These are phyloP conservation scores for Komagataella mondaviorum DNA, from an alignment of 805 yeast species.

Conservation along the genomic window DNA sequence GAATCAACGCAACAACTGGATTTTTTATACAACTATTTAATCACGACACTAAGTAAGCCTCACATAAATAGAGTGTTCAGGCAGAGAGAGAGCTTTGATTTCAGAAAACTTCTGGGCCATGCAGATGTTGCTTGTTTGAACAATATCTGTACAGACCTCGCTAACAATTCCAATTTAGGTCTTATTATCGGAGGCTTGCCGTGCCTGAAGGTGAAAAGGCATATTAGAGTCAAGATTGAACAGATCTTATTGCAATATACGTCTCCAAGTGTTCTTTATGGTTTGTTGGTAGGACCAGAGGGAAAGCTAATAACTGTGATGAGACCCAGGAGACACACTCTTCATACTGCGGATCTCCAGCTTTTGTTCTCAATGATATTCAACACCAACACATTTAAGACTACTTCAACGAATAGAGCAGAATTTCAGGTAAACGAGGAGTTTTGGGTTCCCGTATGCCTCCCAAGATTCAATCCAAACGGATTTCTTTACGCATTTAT, in stretches of 20 bases:
- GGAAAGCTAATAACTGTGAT: conserved; percentile 56
- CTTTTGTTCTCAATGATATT: conserved; percentile 59
- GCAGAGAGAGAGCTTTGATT: conserved; percentile 67
- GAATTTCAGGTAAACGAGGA: conserved; percentile 36
- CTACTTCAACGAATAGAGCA: conserved; percentile 4
- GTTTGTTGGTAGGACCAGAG: conserved; percentile 50
- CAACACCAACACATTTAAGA: conserved; percentile 36
- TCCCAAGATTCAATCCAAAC: conserved; percentile 78
- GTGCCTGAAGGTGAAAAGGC: conserved; percentile 42
- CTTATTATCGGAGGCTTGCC: conserved; percentile 54
- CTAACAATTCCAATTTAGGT: conserved; percentile 39
- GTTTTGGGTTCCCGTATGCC: conserved; percentile 87
- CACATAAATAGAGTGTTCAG: conserved; percentile 57
- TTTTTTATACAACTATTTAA: conserved; percentile 57
- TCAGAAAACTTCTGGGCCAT: conserved; percentile 60
- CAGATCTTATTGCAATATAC: conserved; percentile 34
- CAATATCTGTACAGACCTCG: conserved; percentile 40
- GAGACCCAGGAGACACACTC: conserved; percentile 64
- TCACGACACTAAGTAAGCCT: conserved; percentile 77
- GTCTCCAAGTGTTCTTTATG: conserved; percentile 54
- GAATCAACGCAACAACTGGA: conserved; percentile 54
- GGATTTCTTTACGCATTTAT: conserved; percentile 83
- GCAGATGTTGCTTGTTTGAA: conserved; percentile 65
- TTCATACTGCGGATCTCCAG: conserved; percentile 75
- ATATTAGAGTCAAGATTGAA: conserved; percentile 45